Conservation (phyloP, 2,329 filamentous ascomycete species). For the Aspergillus oerlinghausenensis region DNA sequence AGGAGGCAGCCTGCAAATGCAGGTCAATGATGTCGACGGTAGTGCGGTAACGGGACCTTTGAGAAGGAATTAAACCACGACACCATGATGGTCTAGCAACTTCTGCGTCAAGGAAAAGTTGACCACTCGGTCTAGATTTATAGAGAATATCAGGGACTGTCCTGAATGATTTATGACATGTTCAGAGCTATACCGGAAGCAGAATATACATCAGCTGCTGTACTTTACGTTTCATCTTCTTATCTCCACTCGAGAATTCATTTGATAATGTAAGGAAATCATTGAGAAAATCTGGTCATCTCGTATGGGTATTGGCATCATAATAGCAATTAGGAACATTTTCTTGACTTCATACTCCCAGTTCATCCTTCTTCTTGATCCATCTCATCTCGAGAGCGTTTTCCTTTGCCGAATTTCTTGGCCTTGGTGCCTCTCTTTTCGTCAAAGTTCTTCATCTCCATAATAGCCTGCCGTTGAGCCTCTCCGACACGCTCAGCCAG, state of each 20-base stretch:
- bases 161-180: slow-evolving; percentile 14
- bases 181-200: not conserved
- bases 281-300: not conserved
- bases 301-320: not conserved
- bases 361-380: slow-evolving; percentile 66
- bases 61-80: not conserved
- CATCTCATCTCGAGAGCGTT: slow-evolving; percentile 61
- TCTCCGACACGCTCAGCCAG: slow-evolving; percentile 74
- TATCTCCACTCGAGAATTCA: not conserved
- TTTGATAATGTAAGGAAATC: not conserved
- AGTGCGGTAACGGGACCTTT: not conserved
- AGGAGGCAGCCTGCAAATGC: not conserved
- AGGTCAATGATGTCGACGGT: not conserved
- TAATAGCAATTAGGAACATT: not conserved
- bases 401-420: slow-evolving; percentile 50
- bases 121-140: not conserved
- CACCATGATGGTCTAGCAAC: not conserved
- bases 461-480: slow-evolving; percentile 73
- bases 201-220: not conserved
- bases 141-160: slow-evolving; percentile 11
- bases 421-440: slow-evolving; percentile 58
- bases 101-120: slow-evolving; percentile 4
- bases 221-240: not conserved
- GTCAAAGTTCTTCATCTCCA: slow-evolving; percentile 75
- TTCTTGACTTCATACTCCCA: not conserved